A percentile compares a stretch with the other conserved stretches of the same genome.
These are phyloP conservation scores for Zoysia pacifica DNA, from an alignment of 176 grass and related monocot species.

Conservation along the genomic window DNA sequence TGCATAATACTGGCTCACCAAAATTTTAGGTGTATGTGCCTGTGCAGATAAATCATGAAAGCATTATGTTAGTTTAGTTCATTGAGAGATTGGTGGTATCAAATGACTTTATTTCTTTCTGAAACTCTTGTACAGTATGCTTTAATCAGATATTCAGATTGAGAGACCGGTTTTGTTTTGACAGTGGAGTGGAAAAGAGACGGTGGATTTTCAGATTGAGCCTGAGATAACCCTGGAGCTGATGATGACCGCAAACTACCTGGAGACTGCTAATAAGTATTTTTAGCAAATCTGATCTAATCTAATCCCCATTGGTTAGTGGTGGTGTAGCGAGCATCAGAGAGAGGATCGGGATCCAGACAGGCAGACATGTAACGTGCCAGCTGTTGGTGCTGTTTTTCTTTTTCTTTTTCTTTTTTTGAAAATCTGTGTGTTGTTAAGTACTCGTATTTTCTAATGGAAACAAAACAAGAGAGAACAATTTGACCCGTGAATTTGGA, in stretches of 20 bases:
- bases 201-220: constrained; percentile 73
- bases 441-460: too few species aligned
- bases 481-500: too few species aligned
- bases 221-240: constrained; percentile 86
- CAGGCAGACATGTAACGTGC: background rate
- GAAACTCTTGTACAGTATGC: background rate
- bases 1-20: background rate
- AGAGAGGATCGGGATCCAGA: background rate
- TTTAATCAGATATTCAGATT: background rate
- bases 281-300: background rate
- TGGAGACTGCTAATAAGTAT: constrained; percentile 53
- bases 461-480: too few species aligned
- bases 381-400: too few species aligned
- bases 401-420: too few species aligned
- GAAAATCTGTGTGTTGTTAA: too few species aligned
- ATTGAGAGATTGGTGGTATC: background rate
- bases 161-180: background rate
- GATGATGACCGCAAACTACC: constrained; percentile 98
- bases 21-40: background rate
- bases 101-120: background rate
- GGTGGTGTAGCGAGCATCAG: background rate
- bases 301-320: background rate
- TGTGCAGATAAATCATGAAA: background rate
- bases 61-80: background rate
- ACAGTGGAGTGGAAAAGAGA: constrained; percentile 75